phyloP scores from a whole-genome alignment of 805 yeast species.

The Blastobotrys peoriensis region DNA sequence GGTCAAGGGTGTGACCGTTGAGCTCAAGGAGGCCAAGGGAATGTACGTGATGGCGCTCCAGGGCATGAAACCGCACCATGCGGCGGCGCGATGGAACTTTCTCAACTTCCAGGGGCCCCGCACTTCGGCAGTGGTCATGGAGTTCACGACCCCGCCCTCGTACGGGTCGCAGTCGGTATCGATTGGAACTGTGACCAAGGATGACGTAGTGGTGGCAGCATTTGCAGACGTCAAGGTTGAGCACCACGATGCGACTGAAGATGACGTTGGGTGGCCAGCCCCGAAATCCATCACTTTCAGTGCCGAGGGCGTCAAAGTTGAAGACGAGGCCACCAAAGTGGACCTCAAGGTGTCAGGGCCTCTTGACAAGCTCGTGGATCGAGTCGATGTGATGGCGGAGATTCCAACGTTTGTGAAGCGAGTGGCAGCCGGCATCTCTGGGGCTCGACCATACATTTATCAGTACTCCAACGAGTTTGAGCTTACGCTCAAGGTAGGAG shows the following conservation, averaged over 20 bases:
- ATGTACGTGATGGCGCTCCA: slow-evolving; percentile 96
- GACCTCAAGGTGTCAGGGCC: slow-evolving; percentile 54
- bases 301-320: slow-evolving; percentile 44
- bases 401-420: slow-evolving; percentile 90
- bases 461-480: slow-evolving; percentile 70
- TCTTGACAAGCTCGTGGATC: slow-evolving; percentile 61
- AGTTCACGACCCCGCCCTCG: slow-evolving; percentile 88
- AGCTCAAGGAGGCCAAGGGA: slow-evolving; percentile 34
- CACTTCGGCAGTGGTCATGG: slow-evolving; percentile 80
- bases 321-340: slow-evolving; percentile 37
- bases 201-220: slow-evolving; percentile 56
- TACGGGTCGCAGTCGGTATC: slow-evolving; percentile 79
- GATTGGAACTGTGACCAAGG: slow-evolving; percentile 65
- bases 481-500: slow-evolving; percentile 39
- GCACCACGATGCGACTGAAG: slow-evolving; percentile 47
- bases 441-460: slow-evolving; percentile 94
- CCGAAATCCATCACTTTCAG: slow-evolving; percentile 64
- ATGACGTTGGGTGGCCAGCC: slow-evolving; percentile 84
- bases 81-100: slow-evolving; percentile 96
- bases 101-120: slow-evolving; percentile 76
- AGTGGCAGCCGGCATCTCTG: slow-evolving; percentile 90
- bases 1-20: slow-evolving; percentile 36
- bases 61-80: slow-evolving; percentile 99
- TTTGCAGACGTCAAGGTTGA: slow-evolving; percentile 59
- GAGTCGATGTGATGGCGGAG: slow-evolving; percentile 97